A percentile compares a stretch with the other conserved stretches of the same genome.
phyloP scores from a whole-genome alignment of 2,329 filamentous ascomycete genomes.

The Gnomoniopsis sp. region DNA sequence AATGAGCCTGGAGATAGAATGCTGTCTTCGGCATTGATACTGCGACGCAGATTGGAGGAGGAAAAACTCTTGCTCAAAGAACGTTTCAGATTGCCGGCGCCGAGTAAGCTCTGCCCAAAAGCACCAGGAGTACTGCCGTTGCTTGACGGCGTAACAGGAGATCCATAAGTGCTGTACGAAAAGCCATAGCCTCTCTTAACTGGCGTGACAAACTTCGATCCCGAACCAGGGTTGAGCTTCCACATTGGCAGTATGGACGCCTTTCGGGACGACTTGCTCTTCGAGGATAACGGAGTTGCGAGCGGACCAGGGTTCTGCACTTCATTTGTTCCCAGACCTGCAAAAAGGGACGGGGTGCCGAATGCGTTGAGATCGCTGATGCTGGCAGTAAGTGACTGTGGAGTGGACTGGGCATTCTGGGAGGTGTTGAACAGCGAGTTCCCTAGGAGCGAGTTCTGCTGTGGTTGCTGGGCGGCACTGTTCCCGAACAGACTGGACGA shows the following conservation, averaged over 20 bases:
- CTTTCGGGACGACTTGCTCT: conserved; percentile 71
- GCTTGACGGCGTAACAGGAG: conserved; percentile 68
- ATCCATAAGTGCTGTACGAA: conserved; percentile 88
- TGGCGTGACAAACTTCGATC: conserved; percentile 76
- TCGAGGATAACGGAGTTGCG: conserved; percentile 80
- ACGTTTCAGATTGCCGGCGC: conserved; percentile 64
- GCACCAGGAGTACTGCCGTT: conserved; percentile 66
- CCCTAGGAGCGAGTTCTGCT: conserved; percentile 41
- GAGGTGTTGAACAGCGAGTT: conserved; percentile 59
- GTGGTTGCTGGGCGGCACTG: conserved; percentile 46
- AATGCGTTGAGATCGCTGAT: conserved; percentile 84
- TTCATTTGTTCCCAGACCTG: conserved; percentile 62
- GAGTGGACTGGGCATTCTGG: conserved; percentile 46
- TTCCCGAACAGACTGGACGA: conserved; percentile 43
- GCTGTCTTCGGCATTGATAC: conserved; percentile 79
- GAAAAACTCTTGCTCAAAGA: conserved; percentile 85
- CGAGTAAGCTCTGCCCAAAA: conserved; percentile 62
- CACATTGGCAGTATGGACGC: conserved; percentile 79
- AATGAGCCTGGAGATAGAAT: conserved; percentile 84
- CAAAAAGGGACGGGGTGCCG: conserved; percentile 83
- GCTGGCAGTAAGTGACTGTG: conserved; percentile 70
- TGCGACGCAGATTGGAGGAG: conserved; percentile 78
- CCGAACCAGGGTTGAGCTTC: conserved; percentile 78
- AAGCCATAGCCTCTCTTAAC: conserved; percentile 88
- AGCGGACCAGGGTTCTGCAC: conserved; percentile 77